Evolutionary conservation across 208 protist genomes (phyloP).

Genomic region (Eutreptiella sp.): DNA sequence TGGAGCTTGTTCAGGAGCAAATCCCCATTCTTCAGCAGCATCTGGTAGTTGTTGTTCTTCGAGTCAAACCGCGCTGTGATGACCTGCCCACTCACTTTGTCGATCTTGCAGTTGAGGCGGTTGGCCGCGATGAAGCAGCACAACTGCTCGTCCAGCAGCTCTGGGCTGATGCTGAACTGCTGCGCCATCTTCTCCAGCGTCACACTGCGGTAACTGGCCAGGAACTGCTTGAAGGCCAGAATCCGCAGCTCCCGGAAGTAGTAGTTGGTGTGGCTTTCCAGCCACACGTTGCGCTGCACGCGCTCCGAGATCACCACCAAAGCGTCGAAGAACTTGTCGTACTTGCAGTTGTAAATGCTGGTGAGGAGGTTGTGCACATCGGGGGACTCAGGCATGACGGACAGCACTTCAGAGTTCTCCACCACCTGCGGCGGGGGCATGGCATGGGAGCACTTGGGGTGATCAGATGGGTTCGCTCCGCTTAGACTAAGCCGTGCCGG

Average conservation of each 20-base stretch:
- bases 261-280: constrained; percentile 85
- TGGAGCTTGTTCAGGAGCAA: constrained; percentile 95
- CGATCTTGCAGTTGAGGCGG: constrained; percentile 92
- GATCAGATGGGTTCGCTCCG: too few species aligned
- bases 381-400: constrained; percentile 74
- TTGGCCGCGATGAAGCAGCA: constrained; percentile 92
- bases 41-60: constrained; percentile 92
- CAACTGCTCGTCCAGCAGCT: constrained; percentile 85
- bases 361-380: constrained; percentile 74
- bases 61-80: constrained; percentile 89
- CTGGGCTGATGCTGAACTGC: constrained; percentile 82
- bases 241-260: constrained; percentile 94
- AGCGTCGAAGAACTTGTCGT: constrained; percentile 80
- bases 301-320: constrained; percentile 82
- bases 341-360: constrained; percentile 91
- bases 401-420: constrained; percentile 68
- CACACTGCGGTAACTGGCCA: constrained; percentile 97
- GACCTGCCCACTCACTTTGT: constrained; percentile 92
- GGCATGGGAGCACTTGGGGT: too few species aligned
- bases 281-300: constrained; percentile 78
- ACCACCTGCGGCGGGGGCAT: too few species aligned
- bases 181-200: constrained; percentile 87
- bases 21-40: constrained; percentile 92
- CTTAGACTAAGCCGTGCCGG: too few species aligned
- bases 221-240: constrained; percentile 93